Evolutionary conservation across 176 grass and related monocot genomes (phyloP), one percentile per base, ranked within the genome.

Genomic region (Carex scoparia): DNA sequence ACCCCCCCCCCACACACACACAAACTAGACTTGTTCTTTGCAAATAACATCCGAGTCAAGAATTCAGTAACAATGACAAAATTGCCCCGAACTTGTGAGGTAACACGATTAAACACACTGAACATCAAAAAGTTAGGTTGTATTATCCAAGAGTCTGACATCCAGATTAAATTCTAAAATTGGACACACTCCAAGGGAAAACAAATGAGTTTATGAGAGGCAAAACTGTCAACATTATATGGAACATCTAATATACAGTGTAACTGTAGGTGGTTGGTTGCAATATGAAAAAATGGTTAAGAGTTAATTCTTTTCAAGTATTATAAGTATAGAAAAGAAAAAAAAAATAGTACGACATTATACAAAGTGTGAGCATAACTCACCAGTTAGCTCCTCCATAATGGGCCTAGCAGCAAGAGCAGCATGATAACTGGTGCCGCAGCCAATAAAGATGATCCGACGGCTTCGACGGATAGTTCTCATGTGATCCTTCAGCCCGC

Each of bases 361-460:
- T 12, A 79, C 35, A 72, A 57, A 14, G 32, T 51, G 55, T 32
- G 72, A 76, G n/a, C 44, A 54, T 44, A 31, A 72, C 71, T 84
- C 88, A 98, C 95, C 93, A 10, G 89, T 90, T 60, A 98, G 67
- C 86, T 98, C 93, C 87, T 98, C 95, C 12, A 98, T 69, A 78
- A 98, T 91, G 87, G 95, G 89, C 65, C 92, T 90, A 80, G 88
- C 88, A 93, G 93, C 93, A 88, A 94, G 84, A 59, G 93, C 95
- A 42, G 95, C 95, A 86, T 95, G 92, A 56, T 93, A 95, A 73
- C 95, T 98, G 71, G 95, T 98, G 82, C 95, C 95, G 83, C 93
- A 98, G 27, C 95, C 95, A 85, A 95, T 91, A 60, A 98, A 98
- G 37, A 94, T 84, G 14, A 98, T 87, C 81, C 95, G 88, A 86